A percentile compares a stretch with the other conserved stretches of the same genome.
phyloP scores from a whole-genome alignment of 768 basidiomycete genomes.

The Podaxis mareebaensis region DNA sequence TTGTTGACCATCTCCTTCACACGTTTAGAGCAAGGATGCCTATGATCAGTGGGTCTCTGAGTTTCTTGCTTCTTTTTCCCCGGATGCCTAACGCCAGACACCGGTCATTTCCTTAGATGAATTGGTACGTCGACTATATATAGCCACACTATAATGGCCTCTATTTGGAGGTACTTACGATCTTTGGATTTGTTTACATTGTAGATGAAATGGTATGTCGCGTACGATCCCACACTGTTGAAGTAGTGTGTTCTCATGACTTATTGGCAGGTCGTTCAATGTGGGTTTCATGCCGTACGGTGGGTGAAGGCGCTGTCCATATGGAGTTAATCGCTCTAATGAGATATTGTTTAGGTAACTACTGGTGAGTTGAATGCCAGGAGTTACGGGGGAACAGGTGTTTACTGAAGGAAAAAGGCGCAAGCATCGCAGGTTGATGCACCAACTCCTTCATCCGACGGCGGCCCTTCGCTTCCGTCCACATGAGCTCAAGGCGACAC shows the following conservation, averaged over 20 bases:
- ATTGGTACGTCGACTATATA: constrained; percentile 2
- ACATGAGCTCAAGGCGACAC: constrained; percentile 27
- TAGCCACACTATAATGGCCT: too few relatives aligned
- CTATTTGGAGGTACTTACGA: background rate
- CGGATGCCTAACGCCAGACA: background rate
- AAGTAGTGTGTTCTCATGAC: too few relatives aligned
- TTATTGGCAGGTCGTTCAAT: constrained; percentile 25
- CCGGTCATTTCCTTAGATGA: background rate
- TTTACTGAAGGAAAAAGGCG: constrained; percentile 26
- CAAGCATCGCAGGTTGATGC: constrained; percentile 30
- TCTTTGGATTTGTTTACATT: background rate
- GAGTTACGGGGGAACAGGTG: too few relatives aligned
- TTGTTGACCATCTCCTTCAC: background rate
- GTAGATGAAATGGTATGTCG: constrained; percentile 13
- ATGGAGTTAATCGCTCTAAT: background rate
- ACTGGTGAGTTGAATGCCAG: constrained; percentile 16
- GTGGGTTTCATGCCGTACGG: constrained; percentile 34
- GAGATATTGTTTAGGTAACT: constrained; percentile 18
- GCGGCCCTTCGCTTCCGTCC: constrained; percentile 27
- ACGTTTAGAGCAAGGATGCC: constrained; percentile 19
- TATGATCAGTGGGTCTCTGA: constrained; percentile 21
- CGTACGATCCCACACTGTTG: too few relatives aligned
- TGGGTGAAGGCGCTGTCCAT: constrained; percentile 12
- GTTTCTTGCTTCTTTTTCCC: background rate
- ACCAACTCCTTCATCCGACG: constrained; percentile 30